These are phyloP conservation scores for Intubia oerlemansii DNA, from an alignment of 2,329 filamentous ascomycete species.

Conservation along the genomic window DNA sequence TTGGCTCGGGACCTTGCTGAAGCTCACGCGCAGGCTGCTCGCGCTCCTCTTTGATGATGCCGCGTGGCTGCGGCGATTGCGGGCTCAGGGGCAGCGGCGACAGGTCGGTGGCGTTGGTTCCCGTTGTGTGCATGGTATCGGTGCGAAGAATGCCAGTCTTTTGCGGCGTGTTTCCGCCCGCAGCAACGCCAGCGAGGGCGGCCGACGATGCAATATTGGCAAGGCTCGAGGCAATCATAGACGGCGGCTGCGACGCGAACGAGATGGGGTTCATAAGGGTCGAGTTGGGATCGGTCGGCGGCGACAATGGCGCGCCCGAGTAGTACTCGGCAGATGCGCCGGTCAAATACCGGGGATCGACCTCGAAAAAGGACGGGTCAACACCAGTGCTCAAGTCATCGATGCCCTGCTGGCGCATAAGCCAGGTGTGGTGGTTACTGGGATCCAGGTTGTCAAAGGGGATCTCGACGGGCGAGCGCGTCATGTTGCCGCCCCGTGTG, in stretches of 20 bases:
- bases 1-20: too few relatives aligned
- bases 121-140: constrained; percentile 3
- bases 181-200: constrained; percentile 2
- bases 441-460: constrained; percentile 1
- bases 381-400: constrained; percentile 2
- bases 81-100: constrained; percentile 8
- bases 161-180: background rate
- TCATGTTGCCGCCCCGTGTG: background rate
- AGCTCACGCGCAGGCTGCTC: too few relatives aligned
- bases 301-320: constrained; percentile 10
- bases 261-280: constrained; percentile 3
- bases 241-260: constrained; percentile 1
- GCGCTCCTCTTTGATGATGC: too few relatives aligned
- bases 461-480: constrained; percentile 4
- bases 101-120: constrained; percentile 3
- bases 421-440: constrained; percentile 6
- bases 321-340: constrained; percentile 11
- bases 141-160: constrained; percentile 3
- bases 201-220: constrained; percentile 3
- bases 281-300: constrained; percentile 6
- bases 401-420: constrained; percentile 5
- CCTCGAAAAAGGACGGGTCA: constrained; percentile 3
- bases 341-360: constrained; percentile 7
- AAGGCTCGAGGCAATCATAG: constrained; percentile 3
- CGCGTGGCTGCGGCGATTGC: constrained; percentile 8